Base-by-base conservation (phyloP, 176 grass and related monocot genomes). In the Aechmea fasciata region DNA sequence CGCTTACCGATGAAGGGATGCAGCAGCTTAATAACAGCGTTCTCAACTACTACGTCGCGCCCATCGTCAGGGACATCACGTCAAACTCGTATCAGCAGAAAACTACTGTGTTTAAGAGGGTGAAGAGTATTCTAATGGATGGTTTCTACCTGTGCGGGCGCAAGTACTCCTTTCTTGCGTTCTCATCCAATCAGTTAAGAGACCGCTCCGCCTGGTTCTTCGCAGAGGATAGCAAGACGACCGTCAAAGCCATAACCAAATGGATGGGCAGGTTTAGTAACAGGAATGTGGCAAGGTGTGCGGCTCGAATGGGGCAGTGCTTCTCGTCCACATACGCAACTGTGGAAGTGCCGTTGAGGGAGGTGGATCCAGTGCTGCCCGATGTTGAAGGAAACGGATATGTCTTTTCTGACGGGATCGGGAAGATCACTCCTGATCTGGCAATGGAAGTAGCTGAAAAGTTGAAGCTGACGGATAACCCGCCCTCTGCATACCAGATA, bases 301-400 rank as follows among this genome's bases (percentile, higher is more conserved):
- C 83, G 2, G 83, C 88, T 69, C 70, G 92, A 48, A 96, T 96
- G 92, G 92, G 92, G 8, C 92, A 89, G 69, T 92, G 92, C 63
- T 96, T 96, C 78, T 96, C 92, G 33, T 92, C 92, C 15, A 96
- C 92, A 15, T 96, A 87, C 81, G 92, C 92, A 3, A 92, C 88
- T 1, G 83, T 96, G 19, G 64, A 80, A 11, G 64, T 92, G 62
- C 73, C 81, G n/a, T 52, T 61, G 9, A 13, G 82, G 29, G 76
- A 89, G 70, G 78, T 83, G 9, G 67, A 87, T 69, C 52, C 66
- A 59, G 57, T 49, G 13, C 75, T 87, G 54, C 71, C 77, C 7
- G 92, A 96, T 65, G 67, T 96, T 72, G 22, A 81, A 50, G 77
- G 41, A 17, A 86, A 91, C 70, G 29, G 29, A 0, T 96, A 91